Base-by-base conservation (phyloP, 208 protist species). In the Leptomonas seymouri region DNA sequence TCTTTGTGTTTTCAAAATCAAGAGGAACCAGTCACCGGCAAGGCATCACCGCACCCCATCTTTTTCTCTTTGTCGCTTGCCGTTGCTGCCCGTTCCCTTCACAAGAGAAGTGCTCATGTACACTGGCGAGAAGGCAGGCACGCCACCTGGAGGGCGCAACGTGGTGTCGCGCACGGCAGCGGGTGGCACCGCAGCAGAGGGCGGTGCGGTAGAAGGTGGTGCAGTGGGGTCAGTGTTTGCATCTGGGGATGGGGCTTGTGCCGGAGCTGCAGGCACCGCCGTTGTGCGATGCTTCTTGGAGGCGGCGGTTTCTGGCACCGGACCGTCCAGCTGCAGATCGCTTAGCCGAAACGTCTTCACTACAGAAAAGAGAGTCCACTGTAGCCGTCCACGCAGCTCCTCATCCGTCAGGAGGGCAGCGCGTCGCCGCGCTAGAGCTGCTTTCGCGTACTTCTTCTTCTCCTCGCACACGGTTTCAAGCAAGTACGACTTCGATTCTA, bases 341-440 rank as follows among this genome's bases (percentile, higher is more conserved):
- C 73, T 81, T 20, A 93, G 57, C 12, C 51, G 75, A 50, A 96
- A 94, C 8, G 78, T 82, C 42, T 86, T 78, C 2, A 93, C 67
- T 23, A 96, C 91, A 23, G 83, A 87, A 65, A 96, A 96, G 39
- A 79, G 69, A 36, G 78, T 81, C 89, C 91, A 97, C 62, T 93
- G 81, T 59, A 97, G 81, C 65, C 81, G 82, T 18, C 82, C 82
- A n/a, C 82, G 84, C 42, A 97, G 74, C 66, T 87, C 85, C n/a
- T 94, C 89, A 48, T 97, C 89, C 5, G 91, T 94, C 48, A 97
- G 74, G 27, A 94, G 71, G 27, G 89, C 91, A 1, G 89, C 91
- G 53, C 91, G 88, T 6, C 83, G 86, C 2, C 91, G 81, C 9
- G 91, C 89, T 21, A 97, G 72, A 6, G 84, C 83, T 12, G 91